These are phyloP conservation scores for Haematococcus sp. DNA, from an alignment of 139 green algal genomes.

Conservation along the genomic window DNA sequence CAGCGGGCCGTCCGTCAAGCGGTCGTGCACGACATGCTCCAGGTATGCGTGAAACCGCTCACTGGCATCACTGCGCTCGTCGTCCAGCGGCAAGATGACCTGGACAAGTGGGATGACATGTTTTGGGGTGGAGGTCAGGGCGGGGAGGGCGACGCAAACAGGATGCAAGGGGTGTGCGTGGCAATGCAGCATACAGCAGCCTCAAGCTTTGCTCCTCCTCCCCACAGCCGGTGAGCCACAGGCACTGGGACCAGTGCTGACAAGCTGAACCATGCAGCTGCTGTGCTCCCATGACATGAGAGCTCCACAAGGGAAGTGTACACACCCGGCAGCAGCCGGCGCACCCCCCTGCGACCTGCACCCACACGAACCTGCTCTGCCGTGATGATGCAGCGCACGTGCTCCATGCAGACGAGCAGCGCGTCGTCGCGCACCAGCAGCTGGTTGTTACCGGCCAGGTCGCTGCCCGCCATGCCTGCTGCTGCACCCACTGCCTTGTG, in stretches of 20 bases:
- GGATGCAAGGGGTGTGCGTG: too few species aligned
- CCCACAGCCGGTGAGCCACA: too few species aligned
- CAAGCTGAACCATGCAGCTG: background rate
- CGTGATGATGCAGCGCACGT: constrained; percentile 77
- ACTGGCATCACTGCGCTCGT: constrained; percentile 38
- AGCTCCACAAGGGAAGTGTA: too few species aligned
- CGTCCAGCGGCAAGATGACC: constrained; percentile 50
- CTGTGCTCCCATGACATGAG: too few species aligned
- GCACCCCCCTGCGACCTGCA: too few species aligned
- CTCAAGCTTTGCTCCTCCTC: too few species aligned
- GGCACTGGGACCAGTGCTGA: background rate
- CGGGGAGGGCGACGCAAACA: too few species aligned
- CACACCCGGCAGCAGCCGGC: too few species aligned
- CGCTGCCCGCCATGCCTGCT: background rate
- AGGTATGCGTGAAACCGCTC: constrained; percentile 38
- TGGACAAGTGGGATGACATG: constrained; percentile 10
- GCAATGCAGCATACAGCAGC: too few species aligned
- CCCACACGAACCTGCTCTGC: constrained; percentile 48
- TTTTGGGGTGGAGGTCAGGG: too few species aligned
- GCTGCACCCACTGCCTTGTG: background rate
- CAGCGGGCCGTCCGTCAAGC: background rate
- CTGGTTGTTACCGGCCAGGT: constrained; percentile 15
- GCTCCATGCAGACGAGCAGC: constrained; percentile 75
- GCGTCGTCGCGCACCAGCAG: constrained; percentile 78
- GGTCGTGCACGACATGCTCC: constrained; percentile 20